Base-by-base conservation (phyloP, 139 green algal genomes). In the Mesotaenium endlicherianum region DNA sequence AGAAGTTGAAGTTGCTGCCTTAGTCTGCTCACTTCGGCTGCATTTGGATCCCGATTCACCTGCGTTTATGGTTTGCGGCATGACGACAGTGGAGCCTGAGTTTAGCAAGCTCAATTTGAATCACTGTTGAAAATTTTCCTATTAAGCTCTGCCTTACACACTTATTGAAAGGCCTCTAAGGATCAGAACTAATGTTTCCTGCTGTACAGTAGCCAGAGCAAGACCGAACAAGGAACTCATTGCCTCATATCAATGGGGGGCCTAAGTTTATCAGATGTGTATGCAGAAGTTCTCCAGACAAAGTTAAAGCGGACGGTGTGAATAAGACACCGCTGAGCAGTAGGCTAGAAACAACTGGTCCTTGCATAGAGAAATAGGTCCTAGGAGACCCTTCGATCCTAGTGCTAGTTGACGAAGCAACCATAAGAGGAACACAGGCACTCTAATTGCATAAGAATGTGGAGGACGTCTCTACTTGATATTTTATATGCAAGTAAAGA, bases 1-100 rank as follows among this genome's bases (percentile, higher is more conserved):
- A 87, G 50, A 47, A 83, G 11, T 47, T 57, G 26, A 4, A 97
- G 82, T 80, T 95, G 92, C 80, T 93, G 89, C 14, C 94, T 88
- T 55, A 97, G 90, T 5, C 75, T 31, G 39, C 31, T 17, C 4
- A 88, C 38, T 40, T 88, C 82, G 11, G 58, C 82, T 3, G 75
- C 38, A 4, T 55, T 34, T 3, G 68, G 17, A 0, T 84, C 69
- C 39, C 72, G 17, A 3, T 72, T 81, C 42, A 78, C 26, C 70
- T 78, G 70, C n/a, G n/a, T n/a, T n/a, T n/a, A n/a, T n/a, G n/a
- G n/a, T n/a, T n/a, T n/a, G n/a, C n/a, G n/a, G n/a, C 5, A 60
- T 68, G 14, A 20, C 36, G 14, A 42, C 8, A 72, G 8, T 30
- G 34, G 8, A 72, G 50, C 26, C 50, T 34, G 50, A 6, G 36